Conservation (phyloP, 1,284 basidiomycete species). For the Pseudozyma pruni region DNA sequence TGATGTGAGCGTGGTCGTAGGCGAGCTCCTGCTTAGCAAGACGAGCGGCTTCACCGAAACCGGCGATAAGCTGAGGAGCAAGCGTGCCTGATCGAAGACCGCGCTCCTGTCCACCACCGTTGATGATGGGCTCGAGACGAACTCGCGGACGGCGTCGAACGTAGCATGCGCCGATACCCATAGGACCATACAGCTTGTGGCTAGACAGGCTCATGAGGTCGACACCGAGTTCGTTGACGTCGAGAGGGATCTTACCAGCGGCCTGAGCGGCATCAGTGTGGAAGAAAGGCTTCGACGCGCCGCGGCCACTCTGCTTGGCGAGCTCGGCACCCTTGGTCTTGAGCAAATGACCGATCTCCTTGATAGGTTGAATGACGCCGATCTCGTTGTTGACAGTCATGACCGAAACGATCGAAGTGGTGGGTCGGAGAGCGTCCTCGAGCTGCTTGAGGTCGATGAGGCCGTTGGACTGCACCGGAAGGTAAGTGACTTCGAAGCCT, state of each 20-base stretch:
- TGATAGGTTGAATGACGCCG: conserved; percentile 96
- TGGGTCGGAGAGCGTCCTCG: conserved; percentile 84
- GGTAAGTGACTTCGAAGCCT: conserved; percentile 96
- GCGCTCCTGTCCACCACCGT: conserved; percentile 96
- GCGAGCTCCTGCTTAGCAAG: conserved; percentile 91
- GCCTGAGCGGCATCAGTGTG: conserved; percentile 99
- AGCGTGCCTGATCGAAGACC: conserved; percentile 94
- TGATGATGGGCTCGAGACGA: conserved; percentile 91
- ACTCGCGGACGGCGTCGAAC: conserved; percentile 92
- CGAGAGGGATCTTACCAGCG: conserved; percentile 74
- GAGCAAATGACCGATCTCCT: conserved; percentile 88
- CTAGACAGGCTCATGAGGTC: conserved; percentile 96
- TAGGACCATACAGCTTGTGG: conserved; percentile 98
- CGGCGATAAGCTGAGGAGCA: conserved; percentile 87
- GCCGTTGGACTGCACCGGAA: conserved; percentile 90
- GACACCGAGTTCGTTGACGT: conserved; percentile 95
- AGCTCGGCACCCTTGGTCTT: conserved; percentile 72
- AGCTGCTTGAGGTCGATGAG: conserved; percentile 81
- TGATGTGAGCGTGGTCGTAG: conserved; percentile 83
- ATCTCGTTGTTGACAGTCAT: conserved; percentile 99
- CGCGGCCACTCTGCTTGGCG: conserved; percentile 73
- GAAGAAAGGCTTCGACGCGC: conserved; percentile 78
- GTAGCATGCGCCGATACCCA: conserved; percentile 94
- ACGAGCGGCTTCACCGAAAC: conserved; percentile 93
- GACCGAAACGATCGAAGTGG: conserved; percentile 85